A percentile compares a stretch with the other conserved stretches of the same genome.
Conservation (phyloP, 306 rosid genomes). For the Psophocarpus tetragonolobus region DNA sequence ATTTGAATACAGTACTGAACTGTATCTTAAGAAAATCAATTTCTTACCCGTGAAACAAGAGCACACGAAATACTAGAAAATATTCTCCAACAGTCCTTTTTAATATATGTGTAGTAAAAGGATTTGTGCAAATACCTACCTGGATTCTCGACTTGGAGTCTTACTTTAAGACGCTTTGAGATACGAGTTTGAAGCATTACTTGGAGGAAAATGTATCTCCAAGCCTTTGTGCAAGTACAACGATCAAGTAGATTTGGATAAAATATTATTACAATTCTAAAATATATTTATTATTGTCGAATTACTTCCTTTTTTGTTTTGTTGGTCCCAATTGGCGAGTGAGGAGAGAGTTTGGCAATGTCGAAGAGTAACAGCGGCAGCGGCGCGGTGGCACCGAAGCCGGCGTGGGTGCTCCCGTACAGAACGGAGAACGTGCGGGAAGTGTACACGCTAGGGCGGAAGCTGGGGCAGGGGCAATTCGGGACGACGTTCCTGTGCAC, state of each 20-base stretch:
- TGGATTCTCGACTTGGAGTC: no score
- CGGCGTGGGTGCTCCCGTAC: constrained; percentile 50
- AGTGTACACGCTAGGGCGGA: constrained; percentile 44
- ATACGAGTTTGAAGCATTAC: no score
- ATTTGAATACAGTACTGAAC: neutral
- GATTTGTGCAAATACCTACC: no score
- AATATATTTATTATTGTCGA: no score
- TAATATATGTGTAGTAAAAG: no score
- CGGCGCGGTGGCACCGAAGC: constrained; percentile 29
- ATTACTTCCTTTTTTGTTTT: neutral
- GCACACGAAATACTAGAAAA: neutral
- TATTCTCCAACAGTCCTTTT: no score
- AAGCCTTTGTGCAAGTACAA: no score
- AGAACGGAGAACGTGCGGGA: constrained; percentile 43
- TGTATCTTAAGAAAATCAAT: neutral
- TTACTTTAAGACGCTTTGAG: no score
- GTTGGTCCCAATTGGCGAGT: neutral
- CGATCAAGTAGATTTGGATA: no score
- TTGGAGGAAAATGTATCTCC: no score
- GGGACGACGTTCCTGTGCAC: constrained; percentile 55
- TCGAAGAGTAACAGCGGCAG: constrained; percentile 19
- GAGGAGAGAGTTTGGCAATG: no score
- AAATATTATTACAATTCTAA: no score
- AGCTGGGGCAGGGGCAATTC: constrained; percentile 60
- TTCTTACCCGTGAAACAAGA: neutral